These are phyloP conservation scores for Basidioascus undulatus DNA, from an alignment of 768 basidiomycete genomes.

Conservation along the genomic window DNA sequence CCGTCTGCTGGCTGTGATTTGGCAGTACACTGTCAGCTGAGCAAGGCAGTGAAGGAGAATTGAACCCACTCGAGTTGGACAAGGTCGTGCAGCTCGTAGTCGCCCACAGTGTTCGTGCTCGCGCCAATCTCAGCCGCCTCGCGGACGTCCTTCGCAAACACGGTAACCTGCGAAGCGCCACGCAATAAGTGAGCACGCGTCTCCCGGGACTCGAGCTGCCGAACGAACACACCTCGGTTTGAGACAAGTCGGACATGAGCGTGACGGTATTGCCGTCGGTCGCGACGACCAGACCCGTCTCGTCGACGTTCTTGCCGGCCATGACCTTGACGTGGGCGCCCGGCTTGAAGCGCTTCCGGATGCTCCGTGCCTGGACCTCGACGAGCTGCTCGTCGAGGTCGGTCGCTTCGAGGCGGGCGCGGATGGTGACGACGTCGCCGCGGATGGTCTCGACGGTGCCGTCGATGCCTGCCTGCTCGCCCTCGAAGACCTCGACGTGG, in stretches of 20 bases:
- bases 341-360: constrained; percentile 81
- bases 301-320: constrained; percentile 77
- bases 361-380: constrained; percentile 63
- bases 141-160: constrained; percentile 88
- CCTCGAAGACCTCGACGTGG: constrained; percentile 90
- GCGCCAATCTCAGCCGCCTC: constrained; percentile 95
- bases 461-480: constrained; percentile 78
- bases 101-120: constrained; percentile 64
- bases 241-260: constrained; percentile 87
- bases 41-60: neutral
- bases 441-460: constrained; percentile 77
- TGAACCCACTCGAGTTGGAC: constrained; percentile 76
- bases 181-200: constrained; percentile 4
- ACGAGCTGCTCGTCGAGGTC: constrained; percentile 62
- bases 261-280: constrained; percentile 77
- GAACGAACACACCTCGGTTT: constrained; percentile 49
- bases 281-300: constrained; percentile 85
- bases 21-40: constrained; percentile 3
- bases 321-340: constrained; percentile 99
- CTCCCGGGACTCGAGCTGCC: neutral
- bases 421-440: constrained; percentile 65
- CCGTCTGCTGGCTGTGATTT: constrained; percentile 55
- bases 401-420: constrained; percentile 37
- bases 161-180: constrained; percentile 56
- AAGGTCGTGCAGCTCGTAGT: constrained; percentile 87